A percentile compares a stretch with the other conserved stretches of the same genome.
Evolutionary conservation across 2,329 filamentous ascomycete species (phyloP).

Genomic region (Colletotrichum nymphaeae): DNA sequence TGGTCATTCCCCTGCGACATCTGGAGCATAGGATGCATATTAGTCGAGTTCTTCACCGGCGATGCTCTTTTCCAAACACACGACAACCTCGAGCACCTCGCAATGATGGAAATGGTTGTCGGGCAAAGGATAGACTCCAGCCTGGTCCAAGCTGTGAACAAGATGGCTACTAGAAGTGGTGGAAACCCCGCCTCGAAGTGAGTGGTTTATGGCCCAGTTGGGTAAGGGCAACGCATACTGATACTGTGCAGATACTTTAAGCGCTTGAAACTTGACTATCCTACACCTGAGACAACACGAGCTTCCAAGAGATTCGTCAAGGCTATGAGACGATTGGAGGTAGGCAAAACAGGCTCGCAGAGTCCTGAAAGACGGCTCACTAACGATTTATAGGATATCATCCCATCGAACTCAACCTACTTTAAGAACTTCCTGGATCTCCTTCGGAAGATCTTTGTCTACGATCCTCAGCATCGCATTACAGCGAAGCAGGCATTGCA

Average conservation of each 20-base stretch:
- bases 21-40: conserved; percentile 79
- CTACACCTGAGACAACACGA: conserved; percentile 70
- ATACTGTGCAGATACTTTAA: conserved; percentile 70
- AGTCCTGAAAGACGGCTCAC: neutral
- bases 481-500: conserved; percentile 74
- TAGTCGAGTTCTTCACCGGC: conserved; percentile 79
- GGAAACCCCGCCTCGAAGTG: conserved; percentile 75
- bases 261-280: conserved; percentile 73
- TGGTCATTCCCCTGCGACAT: conserved; percentile 81
- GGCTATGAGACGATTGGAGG: conserved; percentile 76
- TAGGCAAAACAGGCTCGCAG: conserved; percentile 50
- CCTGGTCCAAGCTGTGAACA: conserved; percentile 68
- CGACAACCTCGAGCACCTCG: conserved; percentile 77
- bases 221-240: neutral
- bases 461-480: conserved; percentile 73
- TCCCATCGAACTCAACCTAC: conserved; percentile 69
- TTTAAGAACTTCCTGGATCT: conserved; percentile 73
- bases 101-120: conserved; percentile 81
- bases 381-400: conserved; percentile 66
- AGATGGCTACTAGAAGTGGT: conserved; percentile 66
- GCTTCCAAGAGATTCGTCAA: conserved; percentile 75
- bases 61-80: conserved; percentile 79
- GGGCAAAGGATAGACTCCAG: conserved; percentile 68
- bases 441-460: conserved; percentile 74
- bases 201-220: conserved; percentile 39